Conservation (phyloP, 1,284 basidiomycete genomes). For the Malassezia vespertilionis region DNA sequence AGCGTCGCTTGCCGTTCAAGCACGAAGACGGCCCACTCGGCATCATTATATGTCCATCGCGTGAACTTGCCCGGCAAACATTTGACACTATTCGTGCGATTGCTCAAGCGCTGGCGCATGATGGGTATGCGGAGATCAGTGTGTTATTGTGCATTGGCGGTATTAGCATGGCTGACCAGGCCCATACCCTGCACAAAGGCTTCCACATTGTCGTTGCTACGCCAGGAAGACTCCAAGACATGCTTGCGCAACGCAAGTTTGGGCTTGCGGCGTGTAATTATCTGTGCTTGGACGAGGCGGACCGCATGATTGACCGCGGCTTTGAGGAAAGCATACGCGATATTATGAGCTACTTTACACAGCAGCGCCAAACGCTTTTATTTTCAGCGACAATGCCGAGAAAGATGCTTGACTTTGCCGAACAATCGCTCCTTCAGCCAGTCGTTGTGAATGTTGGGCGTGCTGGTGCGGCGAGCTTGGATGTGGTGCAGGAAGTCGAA, state of each 20-base stretch:
- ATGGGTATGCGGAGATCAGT: constrained; percentile 63
- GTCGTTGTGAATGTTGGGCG: constrained; percentile 93
- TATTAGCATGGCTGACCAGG: constrained; percentile 93
- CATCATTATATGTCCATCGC: constrained; percentile 64
- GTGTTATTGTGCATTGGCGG: constrained; percentile 90
- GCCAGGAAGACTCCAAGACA: constrained; percentile 50
- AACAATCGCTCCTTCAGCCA: constrained; percentile 81
- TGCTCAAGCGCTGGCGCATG: constrained; percentile 68
- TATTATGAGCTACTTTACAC: constrained; percentile 95
- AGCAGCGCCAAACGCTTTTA: constrained; percentile 88
- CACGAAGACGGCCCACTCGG: constrained; percentile 92
- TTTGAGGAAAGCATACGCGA: constrained; percentile 97
- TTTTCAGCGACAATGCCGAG: constrained; percentile 99
- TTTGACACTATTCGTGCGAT: constrained; percentile 84
- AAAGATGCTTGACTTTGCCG: constrained; percentile 97
- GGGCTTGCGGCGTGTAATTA: constrained; percentile 70
- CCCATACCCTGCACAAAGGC: constrained; percentile 74
- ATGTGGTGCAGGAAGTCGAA: constrained; percentile 93
- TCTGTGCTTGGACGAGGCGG: constrained; percentile 96
- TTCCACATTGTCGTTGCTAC: constrained; percentile 89
- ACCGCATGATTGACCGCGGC: constrained; percentile 96
- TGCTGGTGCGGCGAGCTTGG: constrained; percentile 91
- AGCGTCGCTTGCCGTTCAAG: constrained; percentile 73
- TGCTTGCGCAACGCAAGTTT: constrained; percentile 78
- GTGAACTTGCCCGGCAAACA: constrained; percentile 58